phyloP scores from a whole-genome alignment of 1,284 basidiomycete species.

The Marasmius tenuissimus region DNA sequence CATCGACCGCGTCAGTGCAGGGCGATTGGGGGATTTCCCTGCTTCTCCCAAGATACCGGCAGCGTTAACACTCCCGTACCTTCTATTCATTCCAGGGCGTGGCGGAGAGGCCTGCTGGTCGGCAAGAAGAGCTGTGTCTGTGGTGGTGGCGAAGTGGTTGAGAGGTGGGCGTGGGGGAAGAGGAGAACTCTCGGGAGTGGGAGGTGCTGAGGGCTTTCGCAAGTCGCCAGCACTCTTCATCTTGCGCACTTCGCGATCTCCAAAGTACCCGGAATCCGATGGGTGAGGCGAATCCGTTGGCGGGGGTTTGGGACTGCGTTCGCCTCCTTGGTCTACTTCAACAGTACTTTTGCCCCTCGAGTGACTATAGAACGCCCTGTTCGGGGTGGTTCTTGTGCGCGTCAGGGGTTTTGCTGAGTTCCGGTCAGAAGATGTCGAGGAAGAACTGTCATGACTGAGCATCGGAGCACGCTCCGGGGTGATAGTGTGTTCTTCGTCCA shows the following conservation, averaged over 20 bases:
- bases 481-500: constrained; percentile 74
- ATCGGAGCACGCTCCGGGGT: constrained; percentile 57
- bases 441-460: constrained; percentile 49
- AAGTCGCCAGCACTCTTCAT: constrained; percentile 89
- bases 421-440: constrained; percentile 26
- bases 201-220: constrained; percentile 42
- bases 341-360: constrained; percentile 31
- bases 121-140: constrained; percentile 60
- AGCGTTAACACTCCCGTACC: constrained; percentile 70
- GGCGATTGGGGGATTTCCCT: constrained; percentile 34
- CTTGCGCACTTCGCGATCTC: constrained; percentile 68
- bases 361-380: constrained; percentile 58
- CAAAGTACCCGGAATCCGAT: constrained; percentile 39
- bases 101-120: constrained; percentile 27
- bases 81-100: constrained; percentile 39
- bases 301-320: constrained; percentile 5
- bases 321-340: constrained; percentile 21
- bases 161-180: constrained; percentile 42
- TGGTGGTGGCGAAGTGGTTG: constrained; percentile 55
- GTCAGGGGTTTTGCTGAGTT: constrained; percentile 45
- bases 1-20: constrained; percentile 49
- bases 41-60: constrained; percentile 33
- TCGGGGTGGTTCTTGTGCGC: constrained; percentile 72
- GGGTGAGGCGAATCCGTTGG: constrained; percentile 2
- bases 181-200: constrained; percentile 12